Conservation (phyloP, 106 monocot species). For the Allium fistulosum region DNA sequence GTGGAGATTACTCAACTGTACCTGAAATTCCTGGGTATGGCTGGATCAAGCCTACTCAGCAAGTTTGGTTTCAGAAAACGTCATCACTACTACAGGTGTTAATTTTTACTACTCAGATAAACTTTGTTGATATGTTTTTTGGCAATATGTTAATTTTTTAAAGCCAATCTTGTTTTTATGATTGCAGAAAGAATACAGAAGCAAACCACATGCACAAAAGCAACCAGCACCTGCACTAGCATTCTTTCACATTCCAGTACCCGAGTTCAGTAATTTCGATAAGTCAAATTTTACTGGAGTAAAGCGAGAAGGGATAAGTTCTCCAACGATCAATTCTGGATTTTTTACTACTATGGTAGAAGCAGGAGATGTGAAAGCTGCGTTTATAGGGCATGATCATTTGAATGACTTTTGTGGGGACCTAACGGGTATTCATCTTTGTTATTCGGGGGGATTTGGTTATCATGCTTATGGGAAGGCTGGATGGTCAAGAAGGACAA, state of each 20-base stretch:
- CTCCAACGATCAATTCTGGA: slow-evolving; percentile 71
- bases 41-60: slow-evolving; percentile 93
- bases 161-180: not conserved
- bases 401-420: slow-evolving; percentile 88
- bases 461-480: slow-evolving; percentile 98
- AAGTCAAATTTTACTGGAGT: slow-evolving; percentile 67
- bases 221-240: slow-evolving; percentile 58
- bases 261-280: slow-evolving; percentile 50
- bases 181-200: slow-evolving; percentile 53
- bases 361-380: slow-evolving; percentile 79
- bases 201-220: slow-evolving; percentile 38
- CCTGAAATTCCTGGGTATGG: slow-evolving; percentile 48
- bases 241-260: slow-evolving; percentile 92
- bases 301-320: slow-evolving; percentile 71
- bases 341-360: slow-evolving; percentile 83
- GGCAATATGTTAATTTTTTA: too few relatives aligned
- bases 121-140: too few relatives aligned
- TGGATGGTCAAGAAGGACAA: slow-evolving; percentile 91
- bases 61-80: slow-evolving; percentile 78
- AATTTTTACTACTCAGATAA: too few relatives aligned
- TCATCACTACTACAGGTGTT: slow-evolving; percentile 50
- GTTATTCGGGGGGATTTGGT: slow-evolving; percentile 89
- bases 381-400: slow-evolving; percentile 84
- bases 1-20: slow-evolving; percentile 80
- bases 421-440: slow-evolving; percentile 58